A percentile compares a stretch with the other conserved stretches of the same genome.
Conservation (phyloP, 257 asterid genomes). For the Rehmannia glutinosa region DNA sequence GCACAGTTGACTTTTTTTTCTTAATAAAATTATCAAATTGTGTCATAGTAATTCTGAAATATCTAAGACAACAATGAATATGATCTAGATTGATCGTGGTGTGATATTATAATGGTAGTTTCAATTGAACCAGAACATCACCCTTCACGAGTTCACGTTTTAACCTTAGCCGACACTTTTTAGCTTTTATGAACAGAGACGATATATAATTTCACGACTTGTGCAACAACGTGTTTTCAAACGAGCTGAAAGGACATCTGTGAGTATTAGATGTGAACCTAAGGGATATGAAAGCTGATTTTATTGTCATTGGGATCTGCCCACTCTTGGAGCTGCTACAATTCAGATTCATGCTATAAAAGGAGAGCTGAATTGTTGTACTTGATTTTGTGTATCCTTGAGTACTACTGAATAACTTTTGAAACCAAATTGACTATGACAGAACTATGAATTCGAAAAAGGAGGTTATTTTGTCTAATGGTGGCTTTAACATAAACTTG, state of each 20-base stretch:
- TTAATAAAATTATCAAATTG: neutral
- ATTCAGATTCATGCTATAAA: neutral
- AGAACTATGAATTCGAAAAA: neutral
- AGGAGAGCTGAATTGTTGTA: neutral
- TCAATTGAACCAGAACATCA: neutral
- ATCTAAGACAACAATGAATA: neutral
- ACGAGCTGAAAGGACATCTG: neutral
- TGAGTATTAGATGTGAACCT: constrained; percentile 5
- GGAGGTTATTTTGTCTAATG: neutral
- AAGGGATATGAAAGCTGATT: neutral
- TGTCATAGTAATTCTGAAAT: neutral
- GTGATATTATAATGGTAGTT: neutral
- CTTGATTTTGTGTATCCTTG: neutral
- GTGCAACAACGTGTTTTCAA: neutral
- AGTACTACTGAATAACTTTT: neutral
- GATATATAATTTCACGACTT: neutral
- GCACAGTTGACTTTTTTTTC: constrained; percentile 1
- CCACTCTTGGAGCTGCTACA: neutral
- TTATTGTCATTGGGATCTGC: neutral
- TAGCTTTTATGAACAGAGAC: neutral
- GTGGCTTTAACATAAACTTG: neutral
- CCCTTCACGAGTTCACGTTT: neutral
- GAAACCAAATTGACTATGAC: neutral
- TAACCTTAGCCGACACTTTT: neutral
- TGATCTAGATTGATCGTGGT: neutral